Percentiles rank a stretch among this genome's conserved stretches.
Evolutionary conservation across 164 flowering plant genomes (phyloP).

Genomic region (Vitis rotundifolia): DNA sequence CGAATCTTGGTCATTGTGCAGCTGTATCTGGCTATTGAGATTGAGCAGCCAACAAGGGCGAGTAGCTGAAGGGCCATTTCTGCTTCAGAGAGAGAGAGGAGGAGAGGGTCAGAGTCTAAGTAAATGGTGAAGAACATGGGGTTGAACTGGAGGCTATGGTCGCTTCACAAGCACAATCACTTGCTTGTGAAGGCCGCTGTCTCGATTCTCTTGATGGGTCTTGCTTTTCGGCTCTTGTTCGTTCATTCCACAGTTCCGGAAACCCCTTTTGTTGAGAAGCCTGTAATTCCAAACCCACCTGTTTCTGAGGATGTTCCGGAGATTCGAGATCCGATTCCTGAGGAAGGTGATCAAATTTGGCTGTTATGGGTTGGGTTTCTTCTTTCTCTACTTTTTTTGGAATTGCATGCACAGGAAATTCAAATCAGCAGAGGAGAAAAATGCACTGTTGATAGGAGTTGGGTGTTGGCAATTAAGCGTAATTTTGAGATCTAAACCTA

Average conservation of each 20-base stretch:
- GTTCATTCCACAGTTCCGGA: conserved; percentile 20
- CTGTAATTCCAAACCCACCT: conserved; percentile 5
- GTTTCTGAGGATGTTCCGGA: conserved; percentile 16
- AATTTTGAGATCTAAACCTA: background rate
- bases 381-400: background rate
- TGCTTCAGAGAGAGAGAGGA: background rate
- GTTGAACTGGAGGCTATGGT: conserved; percentile 23
- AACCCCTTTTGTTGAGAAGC: conserved; percentile 18
- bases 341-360: conserved; percentile 18
- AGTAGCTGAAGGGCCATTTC: background rate
- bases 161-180: conserved; percentile 24
- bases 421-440: no score
- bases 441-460: no score
- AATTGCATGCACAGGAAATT: background rate
- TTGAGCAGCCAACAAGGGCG: background rate
- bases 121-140: conserved; percentile 26
- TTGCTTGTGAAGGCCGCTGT: conserved; percentile 30
- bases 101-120: background rate
- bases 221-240: conserved; percentile 37
- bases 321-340: conserved; percentile 22
- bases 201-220: conserved; percentile 37
- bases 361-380: background rate
- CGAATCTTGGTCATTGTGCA: no score
- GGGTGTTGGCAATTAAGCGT: no score
- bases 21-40: no score